Percentiles rank a stretch among this genome's conserved stretches.
Conservation (phyloP, 2,329 filamentous ascomycete species). For the Clonostachys rhizophaga region DNA sequence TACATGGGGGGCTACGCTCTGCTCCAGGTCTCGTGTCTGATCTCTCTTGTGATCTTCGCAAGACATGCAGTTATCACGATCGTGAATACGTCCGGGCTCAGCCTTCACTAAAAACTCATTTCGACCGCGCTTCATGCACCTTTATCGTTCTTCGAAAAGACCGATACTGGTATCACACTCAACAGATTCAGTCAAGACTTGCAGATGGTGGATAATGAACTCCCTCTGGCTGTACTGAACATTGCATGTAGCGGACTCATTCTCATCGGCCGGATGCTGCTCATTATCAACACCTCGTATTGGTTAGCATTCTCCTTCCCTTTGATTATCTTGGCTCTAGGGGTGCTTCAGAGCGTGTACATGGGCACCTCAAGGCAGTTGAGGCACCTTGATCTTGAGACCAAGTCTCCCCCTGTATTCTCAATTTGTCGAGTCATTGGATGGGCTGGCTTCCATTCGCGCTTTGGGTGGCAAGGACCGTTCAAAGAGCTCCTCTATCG, state of each 20-base stretch:
- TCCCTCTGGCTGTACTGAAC: constrained; percentile 22
- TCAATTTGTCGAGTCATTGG: constrained; percentile 43
- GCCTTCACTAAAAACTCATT: neutral
- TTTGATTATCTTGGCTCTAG: constrained; percentile 21
- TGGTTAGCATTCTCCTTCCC: constrained; percentile 33
- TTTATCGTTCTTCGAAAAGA: constrained; percentile 31
- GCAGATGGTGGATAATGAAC: constrained; percentile 30
- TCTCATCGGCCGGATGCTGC: constrained; percentile 10
- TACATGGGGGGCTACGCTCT: neutral
- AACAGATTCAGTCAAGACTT: constrained; percentile 40
- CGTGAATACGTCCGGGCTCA: constrained; percentile 16
- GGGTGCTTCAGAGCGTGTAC: constrained; percentile 41
- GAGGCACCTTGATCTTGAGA: constrained; percentile 45
- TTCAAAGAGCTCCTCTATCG: constrained; percentile 30
- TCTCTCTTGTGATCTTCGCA: constrained; percentile 4
- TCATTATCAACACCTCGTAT: constrained; percentile 12
- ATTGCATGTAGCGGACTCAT: neutral
- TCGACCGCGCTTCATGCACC: constrained; percentile 21
- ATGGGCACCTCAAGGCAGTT: constrained; percentile 47
- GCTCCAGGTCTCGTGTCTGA: neutral
- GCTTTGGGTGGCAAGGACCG: constrained; percentile 22
- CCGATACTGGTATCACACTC: constrained; percentile 31
- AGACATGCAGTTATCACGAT: constrained; percentile 9
- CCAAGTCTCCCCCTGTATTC: constrained; percentile 43
- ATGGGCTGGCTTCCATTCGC: constrained; percentile 41